These are phyloP conservation scores for Podospora fimiseda DNA, from an alignment of 495 filamentous ascomycete species.

Conservation along the genomic window DNA sequence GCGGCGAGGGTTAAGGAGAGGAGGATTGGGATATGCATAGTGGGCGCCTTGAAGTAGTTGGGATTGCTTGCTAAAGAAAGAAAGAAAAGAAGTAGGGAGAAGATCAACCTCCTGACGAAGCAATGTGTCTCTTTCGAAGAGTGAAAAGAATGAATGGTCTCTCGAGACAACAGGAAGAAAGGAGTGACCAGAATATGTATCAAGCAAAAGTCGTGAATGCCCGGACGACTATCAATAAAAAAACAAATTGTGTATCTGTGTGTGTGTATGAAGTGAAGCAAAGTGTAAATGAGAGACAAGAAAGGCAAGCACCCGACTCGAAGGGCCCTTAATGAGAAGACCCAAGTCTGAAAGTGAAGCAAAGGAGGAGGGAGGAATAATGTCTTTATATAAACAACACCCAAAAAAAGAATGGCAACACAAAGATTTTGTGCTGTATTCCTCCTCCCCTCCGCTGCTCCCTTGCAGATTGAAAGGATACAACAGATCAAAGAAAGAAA, in stretches of 20 bases:
- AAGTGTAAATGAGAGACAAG: neutral
- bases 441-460: too few relatives aligned
- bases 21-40: conserved; percentile 22
- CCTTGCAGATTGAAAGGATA: too few relatives aligned
- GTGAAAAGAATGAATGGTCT: neutral
- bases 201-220: neutral
- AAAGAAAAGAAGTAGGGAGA: neutral
- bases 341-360: too few relatives aligned
- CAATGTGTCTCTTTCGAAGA: conserved; percentile 3
- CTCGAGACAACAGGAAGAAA: neutral
- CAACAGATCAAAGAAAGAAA: too few relatives aligned
- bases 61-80: neutral
- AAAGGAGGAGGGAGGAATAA: neutral
- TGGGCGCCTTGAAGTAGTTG: conserved; percentile 5
- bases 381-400: neutral
- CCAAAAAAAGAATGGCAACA: too few relatives aligned
- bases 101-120: neutral
- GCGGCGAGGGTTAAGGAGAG: conserved; percentile 26
- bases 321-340: neutral
- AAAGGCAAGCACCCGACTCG: neutral
- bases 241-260: neutral
- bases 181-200: neutral
- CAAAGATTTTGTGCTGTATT: too few relatives aligned
- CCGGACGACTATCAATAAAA: neutral
- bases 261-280: neutral